Evolutionary conservation across 768 basidiomycete species (phyloP).

Genomic region (Kwoniella europaea): DNA sequence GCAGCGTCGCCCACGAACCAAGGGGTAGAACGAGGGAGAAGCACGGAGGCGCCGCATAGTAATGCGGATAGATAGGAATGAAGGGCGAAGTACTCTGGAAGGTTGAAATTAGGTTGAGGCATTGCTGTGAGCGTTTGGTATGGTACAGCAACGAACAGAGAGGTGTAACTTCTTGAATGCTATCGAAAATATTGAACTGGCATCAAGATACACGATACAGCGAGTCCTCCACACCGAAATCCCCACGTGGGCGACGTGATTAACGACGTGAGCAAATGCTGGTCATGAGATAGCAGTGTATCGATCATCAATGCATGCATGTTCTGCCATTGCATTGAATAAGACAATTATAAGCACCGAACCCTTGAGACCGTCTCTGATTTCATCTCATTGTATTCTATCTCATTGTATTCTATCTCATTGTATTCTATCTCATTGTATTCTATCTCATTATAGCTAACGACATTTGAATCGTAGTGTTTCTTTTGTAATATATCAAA

Average conservation of each 20-base stretch:
- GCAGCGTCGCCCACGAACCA: slow-evolving; percentile 8
- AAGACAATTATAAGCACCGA: too few relatives aligned
- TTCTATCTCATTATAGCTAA: too few relatives aligned
- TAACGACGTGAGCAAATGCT: too few relatives aligned
- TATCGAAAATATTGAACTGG: not conserved
- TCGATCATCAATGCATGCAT: too few relatives aligned
- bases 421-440: too few relatives aligned
- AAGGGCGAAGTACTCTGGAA: slow-evolving; percentile 43
- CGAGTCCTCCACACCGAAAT: not conserved
- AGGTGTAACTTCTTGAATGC: not conserved
- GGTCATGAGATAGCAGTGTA: too few relatives aligned
- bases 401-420: too few relatives aligned
- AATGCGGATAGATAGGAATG: slow-evolving; percentile 40
- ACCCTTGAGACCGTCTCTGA: too few relatives aligned
- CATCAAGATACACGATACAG: not conserved
- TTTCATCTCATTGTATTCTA: too few relatives aligned
- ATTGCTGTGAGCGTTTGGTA: not conserved
- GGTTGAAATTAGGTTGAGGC: slow-evolving; percentile 7
- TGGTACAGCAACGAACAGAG: not conserved
- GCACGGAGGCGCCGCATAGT: slow-evolving; percentile 40
- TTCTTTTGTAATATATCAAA: not conserved
- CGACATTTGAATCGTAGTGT: too few relatives aligned
- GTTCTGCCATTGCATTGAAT: too few relatives aligned
- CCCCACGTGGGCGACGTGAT: too few relatives aligned
- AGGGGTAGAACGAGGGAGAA: slow-evolving; percentile 41